These are phyloP conservation scores for Phyllosticta ampelicida DNA, from an alignment of 2,329 filamentous ascomycete genomes.

Conservation along the genomic window DNA sequence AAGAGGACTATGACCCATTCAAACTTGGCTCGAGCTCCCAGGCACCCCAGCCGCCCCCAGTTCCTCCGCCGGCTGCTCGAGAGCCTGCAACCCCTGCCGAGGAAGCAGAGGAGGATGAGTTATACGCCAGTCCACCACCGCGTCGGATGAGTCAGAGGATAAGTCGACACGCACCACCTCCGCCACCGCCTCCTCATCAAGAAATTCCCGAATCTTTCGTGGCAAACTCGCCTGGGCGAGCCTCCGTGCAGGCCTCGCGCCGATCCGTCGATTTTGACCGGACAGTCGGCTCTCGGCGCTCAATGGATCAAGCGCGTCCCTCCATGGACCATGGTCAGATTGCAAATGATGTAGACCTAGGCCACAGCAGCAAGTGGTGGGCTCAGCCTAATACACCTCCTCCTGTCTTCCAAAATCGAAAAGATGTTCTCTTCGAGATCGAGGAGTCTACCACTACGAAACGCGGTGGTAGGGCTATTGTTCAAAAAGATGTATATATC, in stretches of 20 bases:
- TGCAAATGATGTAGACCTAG: constrained; percentile 76
- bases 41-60: constrained; percentile 24
- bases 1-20: constrained; percentile 62
- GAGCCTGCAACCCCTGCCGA: constrained; percentile 15
- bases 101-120: constrained; percentile 25
- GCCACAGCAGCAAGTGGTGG: constrained; percentile 73
- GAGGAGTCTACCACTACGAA: constrained; percentile 65
- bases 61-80: constrained; percentile 22
- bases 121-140: constrained; percentile 25
- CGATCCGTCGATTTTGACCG: constrained; percentile 57
- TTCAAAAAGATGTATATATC: constrained; percentile 76
- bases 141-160: constrained; percentile 14
- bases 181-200: constrained; percentile 27
- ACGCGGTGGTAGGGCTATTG: constrained; percentile 56
- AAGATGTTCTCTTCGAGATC: constrained; percentile 71
- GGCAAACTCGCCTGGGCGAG: constrained; percentile 23
- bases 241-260: constrained; percentile 28
- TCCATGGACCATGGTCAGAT: constrained; percentile 73
- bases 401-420: constrained; percentile 68
- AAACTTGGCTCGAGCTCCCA: constrained; percentile 26
- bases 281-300: constrained; percentile 43
- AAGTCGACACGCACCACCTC: constrained; percentile 22
- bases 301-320: constrained; percentile 65
- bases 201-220: constrained; percentile 22
- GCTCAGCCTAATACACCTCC: constrained; percentile 67